Evolutionary conservation across 1,284 basidiomycete genomes (phyloP), one percentile per base, ranked within the genome.

Genomic region (Erythrobasidium hasegawianum): DNA sequence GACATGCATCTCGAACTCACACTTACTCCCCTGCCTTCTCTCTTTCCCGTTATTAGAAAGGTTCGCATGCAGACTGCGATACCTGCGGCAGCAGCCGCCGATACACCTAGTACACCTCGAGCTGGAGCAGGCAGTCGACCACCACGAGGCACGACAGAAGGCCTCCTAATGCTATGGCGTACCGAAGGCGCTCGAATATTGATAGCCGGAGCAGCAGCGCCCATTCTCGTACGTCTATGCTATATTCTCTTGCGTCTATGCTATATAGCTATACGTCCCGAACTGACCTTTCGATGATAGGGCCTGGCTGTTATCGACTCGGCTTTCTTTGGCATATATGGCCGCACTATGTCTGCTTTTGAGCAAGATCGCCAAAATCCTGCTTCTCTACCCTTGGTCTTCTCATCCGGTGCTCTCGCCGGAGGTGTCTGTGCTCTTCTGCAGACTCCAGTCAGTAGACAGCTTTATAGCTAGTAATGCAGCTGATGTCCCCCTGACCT

Each of bases 291-390:
- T 11, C 45, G 40, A 24, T 53, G 20, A 2, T 47, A 65, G 62
- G 62, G 72, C 9, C 62, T 75, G 18, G 74, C 75, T 4, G 71
- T 75, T 29, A 75, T 75, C 58, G 75, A 75, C 47, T 72, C 71
- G 24, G 73, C 72, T 14, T 75, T 75, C 57, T 75, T 75, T 58
- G 75, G 71, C 1, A 38, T 74, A 18, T 75, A 75, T 38, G 75
- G 73, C 14, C 54, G 69, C 27, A 69, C 68, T 33, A 75, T 75
- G 74, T 75, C 47, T 47, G 55, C 41, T 20, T 69, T 73, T 18
- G 59, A 64, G 2, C 74, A 75, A 67, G 74, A 75, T 52, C 72
- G 74, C 13, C 70, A 75, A 41, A 70, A 74, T 27, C 75, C 75
- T 24, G 67, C 60, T 14, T 27, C 54, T 11, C 57, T 75, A 8